Evolutionary conservation across 495 filamentous ascomycete species (phyloP).

Genomic region (Hyaloscypha bicolor): DNA sequence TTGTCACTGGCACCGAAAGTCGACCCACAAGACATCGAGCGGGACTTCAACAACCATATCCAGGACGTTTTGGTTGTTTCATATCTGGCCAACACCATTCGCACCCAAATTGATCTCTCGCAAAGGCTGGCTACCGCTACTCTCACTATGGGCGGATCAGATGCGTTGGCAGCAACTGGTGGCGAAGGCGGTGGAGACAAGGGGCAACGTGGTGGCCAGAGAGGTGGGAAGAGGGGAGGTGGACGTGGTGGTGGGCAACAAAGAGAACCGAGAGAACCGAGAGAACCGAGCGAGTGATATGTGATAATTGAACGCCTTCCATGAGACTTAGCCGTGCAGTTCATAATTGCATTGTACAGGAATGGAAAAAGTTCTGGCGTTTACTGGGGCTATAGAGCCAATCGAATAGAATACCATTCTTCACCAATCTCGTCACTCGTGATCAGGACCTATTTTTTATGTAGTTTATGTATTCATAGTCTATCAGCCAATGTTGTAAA

Average conservation of each 20-base stretch:
- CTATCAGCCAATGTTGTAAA: conserved; percentile 37
- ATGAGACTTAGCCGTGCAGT: conserved; percentile 25
- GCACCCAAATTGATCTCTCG: conserved; percentile 97
- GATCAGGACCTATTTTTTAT: conserved; percentile 1
- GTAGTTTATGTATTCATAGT: conserved; percentile 32
- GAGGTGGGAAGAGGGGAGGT: conserved; percentile 44
- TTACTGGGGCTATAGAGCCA: conserved; percentile 29
- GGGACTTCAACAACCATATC: conserved; percentile 99
- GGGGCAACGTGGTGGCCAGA: conserved; percentile 42
- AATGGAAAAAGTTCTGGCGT: conserved; percentile 36
- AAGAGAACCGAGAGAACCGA: conserved; percentile 38
- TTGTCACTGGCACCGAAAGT: conserved; percentile 94
- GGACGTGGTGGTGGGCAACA: conserved; percentile 41
- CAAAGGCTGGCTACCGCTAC: conserved; percentile 88
- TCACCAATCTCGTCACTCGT: conserved; percentile 6
- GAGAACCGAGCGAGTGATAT: conserved; percentile 27
- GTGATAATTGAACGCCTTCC: conserved; percentile 23
- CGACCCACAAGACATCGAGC: conserved; percentile 81
- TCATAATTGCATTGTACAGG: conserved; percentile 35
- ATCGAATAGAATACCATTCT: conserved; percentile 30
- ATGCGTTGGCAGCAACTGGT: conserved; percentile 44
- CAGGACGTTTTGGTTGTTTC: conserved; percentile 97
- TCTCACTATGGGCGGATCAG: conserved; percentile 61
- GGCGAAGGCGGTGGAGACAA: conserved; percentile 39
- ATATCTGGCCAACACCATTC: conserved; percentile 97